phyloP scores from a whole-genome alignment of 2,329 filamentous ascomycete species.

The Tolypocladium ovalisporum region DNA sequence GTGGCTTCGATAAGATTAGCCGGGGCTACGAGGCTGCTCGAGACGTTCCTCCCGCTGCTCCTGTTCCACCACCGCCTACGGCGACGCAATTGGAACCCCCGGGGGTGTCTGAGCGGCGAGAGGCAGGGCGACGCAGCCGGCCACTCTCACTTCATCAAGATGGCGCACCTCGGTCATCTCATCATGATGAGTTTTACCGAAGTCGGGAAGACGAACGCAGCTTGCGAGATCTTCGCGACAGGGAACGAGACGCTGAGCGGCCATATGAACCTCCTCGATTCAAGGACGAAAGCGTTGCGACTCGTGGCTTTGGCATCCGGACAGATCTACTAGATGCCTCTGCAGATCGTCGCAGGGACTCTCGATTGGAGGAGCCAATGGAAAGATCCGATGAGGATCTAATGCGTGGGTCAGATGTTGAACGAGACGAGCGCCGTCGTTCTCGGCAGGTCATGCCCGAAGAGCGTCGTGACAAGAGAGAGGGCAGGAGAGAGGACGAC shows the following conservation, averaged over 20 bases:
- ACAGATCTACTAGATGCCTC: conserved; percentile 24
- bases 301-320: conserved; percentile 43
- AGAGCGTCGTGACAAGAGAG: conserved; percentile 17
- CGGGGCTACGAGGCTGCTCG: conserved; percentile 36
- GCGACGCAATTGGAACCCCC: conserved; percentile 9
- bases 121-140: conserved; percentile 20
- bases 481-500: conserved; percentile 18
- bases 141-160: conserved; percentile 46
- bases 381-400: conserved; percentile 20
- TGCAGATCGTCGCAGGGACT: conserved; percentile 24
- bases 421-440: conserved; percentile 17
- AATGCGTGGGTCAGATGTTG: conserved; percentile 14
- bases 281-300: conserved; percentile 33
- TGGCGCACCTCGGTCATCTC: conserved; percentile 26
- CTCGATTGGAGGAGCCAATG: conserved; percentile 16
- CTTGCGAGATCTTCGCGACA: conserved; percentile 30
- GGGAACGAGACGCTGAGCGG: conserved; percentile 22
- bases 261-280: conserved; percentile 21
- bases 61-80: conserved; percentile 24
- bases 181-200: conserved; percentile 38
- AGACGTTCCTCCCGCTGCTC: conserved; percentile 30
- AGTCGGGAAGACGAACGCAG: conserved; percentile 35
- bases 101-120: conserved; percentile 7
- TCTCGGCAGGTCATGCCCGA: conserved; percentile 12
- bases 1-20: conserved; percentile 61